These are phyloP conservation scores for Trichophyton benhamiae DNA, from an alignment of 2,329 filamentous ascomycete species.

Conservation along the genomic window DNA sequence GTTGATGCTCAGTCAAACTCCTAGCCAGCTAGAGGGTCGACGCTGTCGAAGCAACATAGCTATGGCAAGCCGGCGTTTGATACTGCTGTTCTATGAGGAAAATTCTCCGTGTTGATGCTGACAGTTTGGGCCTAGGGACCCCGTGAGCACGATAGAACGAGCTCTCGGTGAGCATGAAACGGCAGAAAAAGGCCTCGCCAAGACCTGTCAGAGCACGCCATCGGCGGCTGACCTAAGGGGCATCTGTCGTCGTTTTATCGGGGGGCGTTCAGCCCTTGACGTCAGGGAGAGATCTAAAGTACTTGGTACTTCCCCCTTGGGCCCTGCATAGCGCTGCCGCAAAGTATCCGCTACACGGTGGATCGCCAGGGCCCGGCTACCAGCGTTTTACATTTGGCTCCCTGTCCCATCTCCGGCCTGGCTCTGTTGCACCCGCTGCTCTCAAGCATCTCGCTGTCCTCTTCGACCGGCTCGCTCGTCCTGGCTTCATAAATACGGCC, in stretches of 20 bases:
- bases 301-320: not conserved
- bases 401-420: not conserved
- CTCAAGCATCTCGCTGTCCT: not conserved
- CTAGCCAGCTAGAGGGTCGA: too few species aligned
- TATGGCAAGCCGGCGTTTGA: not conserved
- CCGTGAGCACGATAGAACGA: slow-evolving; percentile 3
- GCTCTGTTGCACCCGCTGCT: not conserved
- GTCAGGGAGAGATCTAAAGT: not conserved
- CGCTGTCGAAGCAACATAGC: not conserved
- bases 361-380: not conserved
- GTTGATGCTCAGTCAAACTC: not conserved
- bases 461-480: not conserved
- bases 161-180: not conserved
- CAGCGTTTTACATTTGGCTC: slow-evolving; percentile 2
- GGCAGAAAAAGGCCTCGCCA: not conserved
- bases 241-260: not conserved
- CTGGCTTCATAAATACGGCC: not conserved
- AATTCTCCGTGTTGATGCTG: not conserved
- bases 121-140: not conserved
- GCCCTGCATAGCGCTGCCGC: not conserved
- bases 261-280: not conserved
- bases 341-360: not conserved
- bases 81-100: not conserved
- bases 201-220: not conserved
- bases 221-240: not conserved